Evolutionary conservation across 345 rosid species (phyloP).

Genomic region (Citrus inodora): DNA sequence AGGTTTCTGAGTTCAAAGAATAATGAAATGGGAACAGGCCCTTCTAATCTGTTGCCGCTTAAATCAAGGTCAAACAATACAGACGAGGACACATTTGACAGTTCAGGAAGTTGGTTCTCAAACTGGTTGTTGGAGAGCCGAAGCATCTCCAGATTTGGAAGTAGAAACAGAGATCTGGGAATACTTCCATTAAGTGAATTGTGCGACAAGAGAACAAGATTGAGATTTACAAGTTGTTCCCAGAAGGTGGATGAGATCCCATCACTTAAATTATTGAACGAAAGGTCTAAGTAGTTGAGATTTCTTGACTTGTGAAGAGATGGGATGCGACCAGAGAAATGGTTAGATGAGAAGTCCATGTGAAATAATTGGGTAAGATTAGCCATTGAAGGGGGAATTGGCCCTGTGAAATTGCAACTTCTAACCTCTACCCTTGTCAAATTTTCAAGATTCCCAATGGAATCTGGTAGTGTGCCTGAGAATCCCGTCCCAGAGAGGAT

Average conservation of each 20-base stretch:
- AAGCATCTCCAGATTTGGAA: background rate
- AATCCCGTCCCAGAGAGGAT: constrained; percentile 20
- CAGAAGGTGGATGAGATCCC: constrained; percentile 18
- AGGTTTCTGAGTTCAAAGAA: too few relatives aligned
- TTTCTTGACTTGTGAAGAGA: constrained; percentile 15
- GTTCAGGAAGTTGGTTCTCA: too few relatives aligned
- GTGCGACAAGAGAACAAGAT: constrained; percentile 13
- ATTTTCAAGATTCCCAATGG: constrained; percentile 25
- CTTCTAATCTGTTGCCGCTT: too few relatives aligned
- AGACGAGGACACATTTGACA: too few relatives aligned
- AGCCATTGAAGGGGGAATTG: constrained; percentile 25
- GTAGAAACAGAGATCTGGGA: too few relatives aligned
- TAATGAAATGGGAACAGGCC: too few relatives aligned
- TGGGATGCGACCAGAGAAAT: constrained; percentile 33
- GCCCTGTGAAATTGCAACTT: constrained; percentile 21
- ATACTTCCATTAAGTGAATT: constrained; percentile 36
- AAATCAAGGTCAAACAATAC: too few relatives aligned
- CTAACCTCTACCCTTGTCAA: constrained; percentile 18
- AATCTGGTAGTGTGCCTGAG: constrained; percentile 30
- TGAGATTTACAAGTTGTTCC: constrained; percentile 28
- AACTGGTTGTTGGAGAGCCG: too few relatives aligned
- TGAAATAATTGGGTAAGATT: constrained; percentile 23
- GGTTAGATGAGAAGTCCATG: constrained; percentile 34
- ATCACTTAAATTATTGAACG: constrained; percentile 30
- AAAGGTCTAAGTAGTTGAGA: constrained; percentile 22